Conservation (phyloP, 2,329 filamentous ascomycete genomes). For the Paraphaeosphaeria minitans region DNA sequence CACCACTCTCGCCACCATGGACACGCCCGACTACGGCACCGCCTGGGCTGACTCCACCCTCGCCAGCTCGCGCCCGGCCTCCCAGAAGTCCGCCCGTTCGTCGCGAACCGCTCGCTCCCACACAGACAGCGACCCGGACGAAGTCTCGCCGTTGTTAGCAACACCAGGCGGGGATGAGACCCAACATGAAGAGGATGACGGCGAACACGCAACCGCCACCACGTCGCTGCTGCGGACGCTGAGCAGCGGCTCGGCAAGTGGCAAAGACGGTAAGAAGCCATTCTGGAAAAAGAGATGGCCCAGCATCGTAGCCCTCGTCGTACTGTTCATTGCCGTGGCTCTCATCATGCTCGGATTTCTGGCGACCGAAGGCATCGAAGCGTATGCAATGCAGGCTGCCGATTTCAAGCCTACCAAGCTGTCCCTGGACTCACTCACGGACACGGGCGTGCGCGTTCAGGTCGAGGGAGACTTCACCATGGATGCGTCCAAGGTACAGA, state of each 20-base stretch:
- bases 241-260: constrained; percentile 28
- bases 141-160: constrained; percentile 49
- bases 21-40: constrained; percentile 38
- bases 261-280: constrained; percentile 23
- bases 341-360: constrained; percentile 84
- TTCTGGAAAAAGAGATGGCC: constrained; percentile 68
- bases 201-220: constrained; percentile 38
- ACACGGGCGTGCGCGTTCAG: constrained; percentile 76
- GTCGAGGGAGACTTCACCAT: constrained; percentile 82
- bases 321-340: constrained; percentile 67
- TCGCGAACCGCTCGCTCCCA: constrained; percentile 39
- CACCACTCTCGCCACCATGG: constrained; percentile 30
- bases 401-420: constrained; percentile 83
- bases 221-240: constrained; percentile 45
- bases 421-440: constrained; percentile 83
- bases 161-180: constrained; percentile 25
- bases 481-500: constrained; percentile 76
- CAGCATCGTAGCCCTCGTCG: constrained; percentile 72
- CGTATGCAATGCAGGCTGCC: constrained; percentile 83
- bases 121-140: constrained; percentile 38
- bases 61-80: constrained; percentile 45
- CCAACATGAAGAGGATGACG: constrained; percentile 32
- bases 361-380: constrained; percentile 76
- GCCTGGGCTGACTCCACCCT: constrained; percentile 42
- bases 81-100: constrained; percentile 43